These are phyloP conservation scores for Suhomyces chickasaworum DNA, from an alignment of 1,139 yeast species.

Conservation along the genomic window DNA sequence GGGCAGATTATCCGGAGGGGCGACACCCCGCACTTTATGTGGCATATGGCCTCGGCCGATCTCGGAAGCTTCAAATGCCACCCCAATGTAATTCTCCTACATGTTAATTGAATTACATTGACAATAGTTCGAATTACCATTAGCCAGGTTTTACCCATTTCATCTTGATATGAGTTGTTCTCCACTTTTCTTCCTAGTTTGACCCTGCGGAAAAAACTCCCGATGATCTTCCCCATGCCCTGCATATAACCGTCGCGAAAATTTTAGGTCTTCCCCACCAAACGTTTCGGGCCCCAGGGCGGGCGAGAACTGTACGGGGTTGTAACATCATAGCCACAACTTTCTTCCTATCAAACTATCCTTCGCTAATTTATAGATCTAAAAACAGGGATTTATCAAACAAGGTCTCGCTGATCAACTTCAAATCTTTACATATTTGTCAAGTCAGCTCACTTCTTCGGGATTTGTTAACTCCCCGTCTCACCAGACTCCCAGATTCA, in stretches of 20 bases:
- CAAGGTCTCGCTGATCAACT: neutral
- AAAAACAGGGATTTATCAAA: neutral
- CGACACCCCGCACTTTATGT: constrained; percentile 10
- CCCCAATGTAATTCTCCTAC: no score
- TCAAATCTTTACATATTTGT: neutral
- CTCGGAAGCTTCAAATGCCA: constrained; percentile 4
- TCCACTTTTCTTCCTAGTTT: neutral
- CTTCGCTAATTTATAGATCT: neutral
- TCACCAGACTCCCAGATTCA: neutral
- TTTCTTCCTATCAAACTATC: neutral
- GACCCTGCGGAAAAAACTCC: constrained; percentile 10
- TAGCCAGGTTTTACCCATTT: no score
- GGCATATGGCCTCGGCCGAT: constrained; percentile 8
- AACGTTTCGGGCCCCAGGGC: constrained; percentile 10
- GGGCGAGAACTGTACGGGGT: constrained; percentile 11
- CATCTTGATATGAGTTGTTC: neutral
- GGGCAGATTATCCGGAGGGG: constrained; percentile 6
- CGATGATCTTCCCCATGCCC: constrained; percentile 15
- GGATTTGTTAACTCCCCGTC: neutral
- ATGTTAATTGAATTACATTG: no score
- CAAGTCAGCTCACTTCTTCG: neutral
- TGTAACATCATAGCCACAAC: constrained; percentile 2
- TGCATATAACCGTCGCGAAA: constrained; percentile 13
- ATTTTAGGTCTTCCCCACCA: constrained; percentile 15
- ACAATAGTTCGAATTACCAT: no score